Conservation (phyloP, 2,329 filamentous ascomycete genomes). For the Venturia asperata region DNA sequence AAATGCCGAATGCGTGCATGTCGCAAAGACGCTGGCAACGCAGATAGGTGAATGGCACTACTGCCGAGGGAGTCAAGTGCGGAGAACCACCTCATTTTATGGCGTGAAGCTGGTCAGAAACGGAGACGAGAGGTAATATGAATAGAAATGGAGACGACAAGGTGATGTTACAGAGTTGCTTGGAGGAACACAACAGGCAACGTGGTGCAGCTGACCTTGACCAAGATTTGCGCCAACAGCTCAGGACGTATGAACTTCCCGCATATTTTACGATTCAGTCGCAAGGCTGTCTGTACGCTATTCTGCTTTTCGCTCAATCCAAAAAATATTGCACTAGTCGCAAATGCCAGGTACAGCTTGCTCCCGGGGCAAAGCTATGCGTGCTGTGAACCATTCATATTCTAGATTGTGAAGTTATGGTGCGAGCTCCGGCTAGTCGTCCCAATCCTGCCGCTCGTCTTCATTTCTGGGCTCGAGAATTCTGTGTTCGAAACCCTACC, state of each 20-base stretch:
- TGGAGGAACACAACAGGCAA: too few species aligned
- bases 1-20: not conserved
- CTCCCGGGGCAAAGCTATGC: too few species aligned
- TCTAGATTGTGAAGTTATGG: too few species aligned
- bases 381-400: too few species aligned
- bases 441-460: too few species aligned
- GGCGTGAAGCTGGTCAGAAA: too few species aligned
- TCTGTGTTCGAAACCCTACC: too few species aligned
- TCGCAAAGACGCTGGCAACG: not conserved
- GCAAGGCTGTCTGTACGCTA: not conserved
- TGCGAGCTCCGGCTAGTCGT: too few species aligned
- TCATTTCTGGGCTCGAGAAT: too few species aligned
- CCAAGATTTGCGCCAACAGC: not conserved
- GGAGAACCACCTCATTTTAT: not conserved
- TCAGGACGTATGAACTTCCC: not conserved
- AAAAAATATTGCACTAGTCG: not conserved
- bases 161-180: too few species aligned
- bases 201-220: not conserved
- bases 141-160: too few species aligned
- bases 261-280: not conserved
- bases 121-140: too few species aligned
- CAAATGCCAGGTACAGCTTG: not conserved
- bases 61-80: slow-evolving; percentile 7
- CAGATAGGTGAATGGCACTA: not conserved
- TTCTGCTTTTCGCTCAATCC: not conserved